phyloP scores from a whole-genome alignment of 176 grass and related monocot genomes.

The Avena atlantica region DNA sequence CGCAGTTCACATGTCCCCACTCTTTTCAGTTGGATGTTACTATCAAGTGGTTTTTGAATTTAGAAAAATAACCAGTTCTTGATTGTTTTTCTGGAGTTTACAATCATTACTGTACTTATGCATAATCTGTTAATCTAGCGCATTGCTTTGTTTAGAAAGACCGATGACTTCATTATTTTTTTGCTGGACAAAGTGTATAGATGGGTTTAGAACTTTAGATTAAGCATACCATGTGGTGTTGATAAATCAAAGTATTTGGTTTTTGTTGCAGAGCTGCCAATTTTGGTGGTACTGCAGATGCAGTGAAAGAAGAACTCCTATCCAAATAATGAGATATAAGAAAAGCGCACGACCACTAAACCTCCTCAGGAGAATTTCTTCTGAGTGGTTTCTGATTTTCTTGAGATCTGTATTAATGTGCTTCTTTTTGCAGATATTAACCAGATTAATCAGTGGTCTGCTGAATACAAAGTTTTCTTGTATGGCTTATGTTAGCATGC shows the following conservation, averaged over 20 bases:
- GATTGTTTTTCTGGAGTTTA: not conserved
- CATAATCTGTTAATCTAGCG: not conserved
- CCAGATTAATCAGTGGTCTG: conserved; percentile 25
- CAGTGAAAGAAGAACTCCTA: conserved; percentile 13
- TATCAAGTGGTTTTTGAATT: conserved; percentile 40
- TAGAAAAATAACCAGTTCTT: conserved; percentile 2
- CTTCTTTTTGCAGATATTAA: conserved; percentile 46
- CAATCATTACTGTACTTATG: conserved; percentile 6
- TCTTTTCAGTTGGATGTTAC: conserved; percentile 58
- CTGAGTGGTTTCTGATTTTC: conserved; percentile 31
- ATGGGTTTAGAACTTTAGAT: conserved; percentile 21
- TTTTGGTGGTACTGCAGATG: conserved; percentile 8
- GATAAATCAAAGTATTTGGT: not conserved
- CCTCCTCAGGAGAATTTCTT: not conserved
- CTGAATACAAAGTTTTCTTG: conserved; percentile 16
- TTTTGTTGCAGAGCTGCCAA: not conserved
- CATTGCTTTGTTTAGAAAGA: conserved; percentile 24
- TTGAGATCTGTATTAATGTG: conserved; percentile 31
- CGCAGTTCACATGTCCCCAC: conserved; percentile 43
- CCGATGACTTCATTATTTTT: not conserved
- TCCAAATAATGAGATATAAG: conserved; percentile 18
- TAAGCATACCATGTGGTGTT: not conserved
- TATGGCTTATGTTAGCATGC: conserved; percentile 36
- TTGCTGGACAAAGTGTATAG: not conserved
- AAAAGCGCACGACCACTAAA: conserved; percentile 16